phyloP scores from a whole-genome alignment of 805 yeast species.

The Metschnikowia vanudenii region DNA sequence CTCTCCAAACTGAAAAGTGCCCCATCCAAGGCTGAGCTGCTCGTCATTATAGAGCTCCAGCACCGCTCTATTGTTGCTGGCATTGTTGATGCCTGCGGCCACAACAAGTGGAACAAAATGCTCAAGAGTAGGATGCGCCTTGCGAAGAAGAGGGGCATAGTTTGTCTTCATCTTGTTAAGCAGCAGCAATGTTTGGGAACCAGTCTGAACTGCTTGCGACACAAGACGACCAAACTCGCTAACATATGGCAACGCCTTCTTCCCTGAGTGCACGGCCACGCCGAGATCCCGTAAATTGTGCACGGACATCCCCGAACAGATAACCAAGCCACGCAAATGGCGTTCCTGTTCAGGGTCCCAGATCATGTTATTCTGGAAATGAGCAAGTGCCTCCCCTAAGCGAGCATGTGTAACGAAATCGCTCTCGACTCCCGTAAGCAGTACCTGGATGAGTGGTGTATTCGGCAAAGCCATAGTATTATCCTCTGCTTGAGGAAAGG shows the following conservation, averaged over 20 bases:
- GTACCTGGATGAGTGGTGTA: slow-evolving; percentile 50
- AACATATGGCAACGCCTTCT: slow-evolving; percentile 45
- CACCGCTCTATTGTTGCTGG: slow-evolving; percentile 22
- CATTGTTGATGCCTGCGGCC: slow-evolving; percentile 51
- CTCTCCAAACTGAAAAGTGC: slow-evolving; percentile 52
- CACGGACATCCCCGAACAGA: slow-evolving; percentile 78
- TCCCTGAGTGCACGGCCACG: slow-evolving; percentile 15
- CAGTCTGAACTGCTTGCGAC: slow-evolving; percentile 31
- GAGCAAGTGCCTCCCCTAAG: slow-evolving; percentile 55
- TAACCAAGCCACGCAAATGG: slow-evolving; percentile 41
- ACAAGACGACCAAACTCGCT: slow-evolving; percentile 51
- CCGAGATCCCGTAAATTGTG: slow-evolving; percentile 66
- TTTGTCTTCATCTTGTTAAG: slow-evolving; percentile 36
- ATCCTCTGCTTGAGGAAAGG: slow-evolving; percentile 35
- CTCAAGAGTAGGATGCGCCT: slow-evolving; percentile 76
- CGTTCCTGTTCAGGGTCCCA: slow-evolving; percentile 27
- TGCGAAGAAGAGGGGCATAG: slow-evolving; percentile 33
- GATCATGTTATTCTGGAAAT: slow-evolving; percentile 45
- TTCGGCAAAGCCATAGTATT: slow-evolving; percentile 37
- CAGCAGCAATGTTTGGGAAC: slow-evolving; percentile 32
- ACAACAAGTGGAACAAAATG: slow-evolving; percentile 70
- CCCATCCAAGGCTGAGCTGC: slow-evolving; percentile 61
- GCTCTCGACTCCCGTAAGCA: slow-evolving; percentile 39
- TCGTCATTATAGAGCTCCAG: slow-evolving; percentile 48
- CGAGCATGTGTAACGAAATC: slow-evolving; percentile 46